Evolutionary conservation across 2,329 filamentous ascomycete species (phyloP).

Genomic region (Dactylellina cionopaga): DNA sequence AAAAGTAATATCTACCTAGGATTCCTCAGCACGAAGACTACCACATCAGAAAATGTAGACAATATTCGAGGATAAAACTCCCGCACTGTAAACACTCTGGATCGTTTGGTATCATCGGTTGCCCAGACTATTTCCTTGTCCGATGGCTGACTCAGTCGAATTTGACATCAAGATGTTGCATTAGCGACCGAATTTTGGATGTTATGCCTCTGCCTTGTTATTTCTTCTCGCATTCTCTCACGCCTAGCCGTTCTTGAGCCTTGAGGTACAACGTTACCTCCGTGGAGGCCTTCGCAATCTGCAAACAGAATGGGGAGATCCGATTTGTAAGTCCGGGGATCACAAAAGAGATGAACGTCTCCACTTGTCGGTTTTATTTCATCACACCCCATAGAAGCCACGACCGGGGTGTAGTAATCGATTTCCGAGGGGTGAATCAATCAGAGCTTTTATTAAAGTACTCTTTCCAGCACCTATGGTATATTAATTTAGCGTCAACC

Average conservation of each 20-base stretch:
- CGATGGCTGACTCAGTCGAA: neutral
- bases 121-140: conserved; percentile 57
- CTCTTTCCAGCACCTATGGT: conserved; percentile 53
- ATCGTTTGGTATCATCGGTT: conserved; percentile 58
- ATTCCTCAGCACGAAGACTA: conserved; percentile 63
- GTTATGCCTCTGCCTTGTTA: no score
- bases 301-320: conserved; percentile 52
- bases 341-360: conserved; percentile 54
- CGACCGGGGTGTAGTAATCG: conserved; percentile 43
- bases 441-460: conserved; percentile 54
- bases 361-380: conserved; percentile 50
- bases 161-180: neutral
- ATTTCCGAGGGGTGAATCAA: conserved; percentile 29
- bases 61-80: conserved; percentile 63
- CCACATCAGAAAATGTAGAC: conserved; percentile 64
- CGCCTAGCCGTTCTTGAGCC: neutral
- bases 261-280: conserved; percentile 17
- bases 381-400: conserved; percentile 26
- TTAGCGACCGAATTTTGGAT: no score
- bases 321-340: conserved; percentile 45
- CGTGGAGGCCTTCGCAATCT: conserved; percentile 51
- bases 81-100: conserved; percentile 61
- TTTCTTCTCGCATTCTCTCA: neutral
- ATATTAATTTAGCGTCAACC: no score
- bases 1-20: no score